These are phyloP conservation scores for Xylaria sp. DNA, from an alignment of 495 filamentous ascomycete species.

Conservation along the genomic window DNA sequence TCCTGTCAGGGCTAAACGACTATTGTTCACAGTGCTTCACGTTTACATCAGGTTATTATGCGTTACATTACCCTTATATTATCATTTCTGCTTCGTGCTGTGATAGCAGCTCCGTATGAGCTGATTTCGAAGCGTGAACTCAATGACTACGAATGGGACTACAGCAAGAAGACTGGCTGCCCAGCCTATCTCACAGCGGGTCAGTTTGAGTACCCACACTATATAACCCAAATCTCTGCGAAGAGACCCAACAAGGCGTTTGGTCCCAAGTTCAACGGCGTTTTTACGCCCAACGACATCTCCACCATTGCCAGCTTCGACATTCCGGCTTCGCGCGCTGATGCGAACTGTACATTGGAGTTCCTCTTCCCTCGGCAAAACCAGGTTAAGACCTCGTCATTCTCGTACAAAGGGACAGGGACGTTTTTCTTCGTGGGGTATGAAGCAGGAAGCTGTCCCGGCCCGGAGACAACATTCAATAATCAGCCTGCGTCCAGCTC, in stretches of 20 bases:
- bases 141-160: slow-evolving; percentile 32
- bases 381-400: slow-evolving; percentile 32
- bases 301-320: slow-evolving; percentile 40
- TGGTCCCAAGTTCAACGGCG: slow-evolving; percentile 26
- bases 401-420: slow-evolving; percentile 32
- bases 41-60: slow-evolving; percentile 23
- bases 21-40: not conserved
- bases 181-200: slow-evolving; percentile 35
- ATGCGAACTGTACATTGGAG: slow-evolving; percentile 40
- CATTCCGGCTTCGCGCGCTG: slow-evolving; percentile 32
- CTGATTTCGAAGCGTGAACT: slow-evolving; percentile 36
- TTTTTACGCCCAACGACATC: slow-evolving; percentile 39
- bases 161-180: slow-evolving; percentile 29
- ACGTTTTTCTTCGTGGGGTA: slow-evolving; percentile 38
- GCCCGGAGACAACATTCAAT: slow-evolving; percentile 34
- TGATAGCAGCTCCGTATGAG: slow-evolving; percentile 32
- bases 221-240: slow-evolving; percentile 35
- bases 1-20: not conserved
- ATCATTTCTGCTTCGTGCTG: slow-evolving; percentile 18
- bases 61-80: slow-evolving; percentile 21
- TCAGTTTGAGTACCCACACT: slow-evolving; percentile 35
- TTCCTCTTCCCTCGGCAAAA: slow-evolving; percentile 37
- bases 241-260: slow-evolving; percentile 31
- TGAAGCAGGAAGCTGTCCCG: slow-evolving; percentile 35
- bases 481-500: slow-evolving; percentile 31